Evolutionary conservation across 2,329 filamentous ascomycete species (phyloP), one percentile per base, ranked within the genome.

Genomic region (Hypoxylon sp.): DNA sequence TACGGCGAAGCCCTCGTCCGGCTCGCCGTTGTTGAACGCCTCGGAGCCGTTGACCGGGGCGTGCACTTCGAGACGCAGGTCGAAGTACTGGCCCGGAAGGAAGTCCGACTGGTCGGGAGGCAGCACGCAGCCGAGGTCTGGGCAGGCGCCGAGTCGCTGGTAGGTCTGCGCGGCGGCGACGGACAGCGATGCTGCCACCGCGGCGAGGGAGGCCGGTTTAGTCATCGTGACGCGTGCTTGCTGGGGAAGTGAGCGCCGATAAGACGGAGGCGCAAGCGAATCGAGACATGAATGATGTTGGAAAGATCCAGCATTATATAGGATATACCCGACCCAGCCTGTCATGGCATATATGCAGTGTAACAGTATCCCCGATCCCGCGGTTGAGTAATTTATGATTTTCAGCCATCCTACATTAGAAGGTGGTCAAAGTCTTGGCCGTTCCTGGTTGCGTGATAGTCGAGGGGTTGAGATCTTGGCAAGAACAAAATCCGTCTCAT

Each of bases 11-110:
- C 87, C 83, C 73, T 90, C 85, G 75, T 95, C 91, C 13, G 91
- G 88, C 69, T 86, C 83, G 62, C 87, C 87, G 59, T 85, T 78
- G 69, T 88, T 86, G 64, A 87, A 91, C n/a, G 89, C 89, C 77
- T 95, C 91, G 37, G 90, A 91, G 68, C 92, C 92, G 77, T 95
- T 95, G 74, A 89, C 83, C 5, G 91, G 91, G 8, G 91, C 91
- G 74, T 94, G 91, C 28, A 95, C 87, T 76, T 95, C 92, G 62
- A 94, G 85, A 62, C 92, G 89, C 66, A 96, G 89, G 75, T 95
- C 92, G 73, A 95, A 95, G 76, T 87, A 89, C 79, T 95, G 92
- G 11, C 92, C 92, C 4, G 92, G 89, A 1, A 96, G 84, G 79
- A 95, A 95, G 72, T 95, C 92, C 67, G 90, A 88, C 79, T 87